Evolutionary conservation across 1,284 basidiomycete genomes (phyloP).

Genomic region (Rhodotorula sp.): DNA sequence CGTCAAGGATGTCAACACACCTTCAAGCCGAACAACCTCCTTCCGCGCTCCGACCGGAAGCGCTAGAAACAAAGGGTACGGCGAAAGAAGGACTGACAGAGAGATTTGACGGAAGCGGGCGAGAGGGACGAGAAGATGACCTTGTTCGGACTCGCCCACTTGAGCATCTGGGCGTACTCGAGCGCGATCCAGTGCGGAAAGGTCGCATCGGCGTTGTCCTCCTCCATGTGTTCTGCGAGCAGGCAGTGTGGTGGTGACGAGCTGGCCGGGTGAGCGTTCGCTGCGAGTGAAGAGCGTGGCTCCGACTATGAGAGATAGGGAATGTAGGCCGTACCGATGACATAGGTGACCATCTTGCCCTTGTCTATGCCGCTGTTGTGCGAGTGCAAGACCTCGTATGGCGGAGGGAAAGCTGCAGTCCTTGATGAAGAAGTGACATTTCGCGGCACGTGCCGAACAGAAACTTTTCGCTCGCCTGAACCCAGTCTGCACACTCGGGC

Average conservation of each 20-base stretch:
- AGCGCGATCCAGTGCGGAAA: constrained; percentile 74
- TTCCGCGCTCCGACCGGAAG: too few relatives aligned
- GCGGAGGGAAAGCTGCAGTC: too few relatives aligned
- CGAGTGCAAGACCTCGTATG: background rate
- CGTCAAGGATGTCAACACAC: too few relatives aligned
- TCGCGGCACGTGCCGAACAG: too few relatives aligned
- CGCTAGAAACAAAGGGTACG: constrained; percentile 57
- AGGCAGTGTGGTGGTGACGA: background rate
- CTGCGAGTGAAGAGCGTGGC: too few relatives aligned
- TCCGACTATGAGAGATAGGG: background rate
- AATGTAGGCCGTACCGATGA: constrained; percentile 24
- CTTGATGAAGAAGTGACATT: too few relatives aligned
- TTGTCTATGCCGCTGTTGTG: background rate
- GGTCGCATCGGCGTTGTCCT: constrained; percentile 70
- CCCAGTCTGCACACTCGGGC: too few relatives aligned
- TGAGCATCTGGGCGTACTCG: constrained; percentile 47
- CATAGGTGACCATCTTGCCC: constrained; percentile 31
- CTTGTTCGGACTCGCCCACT: constrained; percentile 60
- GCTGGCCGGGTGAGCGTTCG: too few relatives aligned
- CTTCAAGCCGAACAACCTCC: too few relatives aligned
- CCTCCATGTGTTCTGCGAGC: constrained; percentile 84
- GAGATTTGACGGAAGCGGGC: constrained; percentile 60
- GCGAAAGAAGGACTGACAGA: constrained; percentile 46
- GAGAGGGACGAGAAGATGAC: constrained; percentile 86
- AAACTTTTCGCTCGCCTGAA: too few relatives aligned